A percentile compares a stretch with the other conserved stretches of the same genome.
phyloP scores from a whole-genome alignment of 1,284 basidiomycete genomes.

The Cryptococcus amylolentus region DNA sequence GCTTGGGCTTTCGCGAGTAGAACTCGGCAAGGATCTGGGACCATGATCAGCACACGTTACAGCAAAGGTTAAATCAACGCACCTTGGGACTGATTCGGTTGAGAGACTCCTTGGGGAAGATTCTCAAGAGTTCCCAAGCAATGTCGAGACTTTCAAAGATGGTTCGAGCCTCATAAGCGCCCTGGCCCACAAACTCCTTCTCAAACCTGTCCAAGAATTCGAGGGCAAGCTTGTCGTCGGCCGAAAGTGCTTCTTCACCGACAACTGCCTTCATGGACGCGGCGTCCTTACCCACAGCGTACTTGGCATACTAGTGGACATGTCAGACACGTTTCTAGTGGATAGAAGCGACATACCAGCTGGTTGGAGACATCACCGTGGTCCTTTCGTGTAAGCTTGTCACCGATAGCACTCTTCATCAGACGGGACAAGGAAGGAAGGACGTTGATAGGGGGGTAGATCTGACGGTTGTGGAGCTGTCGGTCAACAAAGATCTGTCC shows the following conservation, averaged over 20 bases:
- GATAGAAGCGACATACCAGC: slow-evolving; percentile 57
- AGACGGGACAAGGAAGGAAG: slow-evolving; percentile 95
- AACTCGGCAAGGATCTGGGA: slow-evolving; percentile 36
- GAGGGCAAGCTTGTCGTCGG: slow-evolving; percentile 85
- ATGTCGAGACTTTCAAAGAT: slow-evolving; percentile 98
- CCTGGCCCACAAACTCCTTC: slow-evolving; percentile 90
- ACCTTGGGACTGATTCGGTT: slow-evolving; percentile 84
- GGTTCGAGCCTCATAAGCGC: slow-evolving; percentile 89
- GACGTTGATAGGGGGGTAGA: slow-evolving; percentile 99
- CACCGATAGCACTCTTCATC: slow-evolving; percentile 99
- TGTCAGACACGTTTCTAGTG: slow-evolving; percentile 20
- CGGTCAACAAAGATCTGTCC: slow-evolving; percentile 99
- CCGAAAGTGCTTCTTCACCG: slow-evolving; percentile 92
- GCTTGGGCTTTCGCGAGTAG: slow-evolving; percentile 59
- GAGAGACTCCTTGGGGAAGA: slow-evolving; percentile 98
- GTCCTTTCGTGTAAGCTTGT: slow-evolving; percentile 94
- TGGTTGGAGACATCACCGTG: slow-evolving; percentile 99
- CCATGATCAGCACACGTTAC: slow-evolving; percentile 4
- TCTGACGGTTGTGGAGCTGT: slow-evolving; percentile 64
- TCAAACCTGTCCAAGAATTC: slow-evolving; percentile 95
- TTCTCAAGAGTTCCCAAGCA: slow-evolving; percentile 93
- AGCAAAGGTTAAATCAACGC: slow-evolving; percentile 6
- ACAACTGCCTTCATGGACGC: slow-evolving; percentile 99
- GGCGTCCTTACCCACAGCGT: slow-evolving; percentile 95
- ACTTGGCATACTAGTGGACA: slow-evolving; percentile 78